Evolutionary conservation across 495 filamentous ascomycete species (phyloP).

Genomic region (Aspergillus affinis): DNA sequence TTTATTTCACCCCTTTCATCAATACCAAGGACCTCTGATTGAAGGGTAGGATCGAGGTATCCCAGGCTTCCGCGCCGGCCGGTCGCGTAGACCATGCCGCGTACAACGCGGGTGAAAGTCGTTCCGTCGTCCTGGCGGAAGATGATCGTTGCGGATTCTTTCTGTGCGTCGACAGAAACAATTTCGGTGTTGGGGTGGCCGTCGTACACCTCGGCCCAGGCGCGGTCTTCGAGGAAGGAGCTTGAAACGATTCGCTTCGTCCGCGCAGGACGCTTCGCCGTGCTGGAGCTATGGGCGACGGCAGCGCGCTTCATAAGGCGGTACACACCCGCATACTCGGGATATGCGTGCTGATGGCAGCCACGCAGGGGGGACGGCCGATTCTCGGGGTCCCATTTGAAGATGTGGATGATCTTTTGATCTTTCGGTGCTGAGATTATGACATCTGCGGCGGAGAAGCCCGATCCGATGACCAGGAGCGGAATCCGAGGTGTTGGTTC

Average conservation of each 20-base stretch:
- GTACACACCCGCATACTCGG: conserved; percentile 65
- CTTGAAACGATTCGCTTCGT: conserved; percentile 39
- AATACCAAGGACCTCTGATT: conserved; percentile 47
- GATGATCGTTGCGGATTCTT: conserved; percentile 39
- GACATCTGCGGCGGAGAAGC: conserved; percentile 64
- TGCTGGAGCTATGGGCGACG: conserved; percentile 20
- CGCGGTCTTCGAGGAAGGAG: conserved; percentile 43
- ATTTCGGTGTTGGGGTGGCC: conserved; percentile 60
- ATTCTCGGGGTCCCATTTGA: conserved; percentile 58
- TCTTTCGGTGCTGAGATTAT: conserved; percentile 54
- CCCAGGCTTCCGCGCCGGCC: conserved; percentile 58
- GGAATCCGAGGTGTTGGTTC: conserved; percentile 29
- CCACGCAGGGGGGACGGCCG: conserved; percentile 58
- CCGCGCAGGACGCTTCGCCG: conserved; percentile 25
- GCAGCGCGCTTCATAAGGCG: conserved; percentile 61
- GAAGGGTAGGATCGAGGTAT: conserved; percentile 53
- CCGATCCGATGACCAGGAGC: conserved; percentile 61
- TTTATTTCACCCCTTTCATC: conserved; percentile 22
- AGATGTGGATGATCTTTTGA: conserved; percentile 61
- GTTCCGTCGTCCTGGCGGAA: conserved; percentile 50
- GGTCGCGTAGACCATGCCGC: conserved; percentile 58
- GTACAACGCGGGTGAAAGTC: conserved; percentile 43
- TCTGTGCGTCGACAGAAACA: conserved; percentile 35
- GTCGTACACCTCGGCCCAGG: conserved; percentile 56
- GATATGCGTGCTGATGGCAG: conserved; percentile 66